phyloP scores from a whole-genome alignment of 1,139 yeast species.

The Debaryomyces udenii region DNA sequence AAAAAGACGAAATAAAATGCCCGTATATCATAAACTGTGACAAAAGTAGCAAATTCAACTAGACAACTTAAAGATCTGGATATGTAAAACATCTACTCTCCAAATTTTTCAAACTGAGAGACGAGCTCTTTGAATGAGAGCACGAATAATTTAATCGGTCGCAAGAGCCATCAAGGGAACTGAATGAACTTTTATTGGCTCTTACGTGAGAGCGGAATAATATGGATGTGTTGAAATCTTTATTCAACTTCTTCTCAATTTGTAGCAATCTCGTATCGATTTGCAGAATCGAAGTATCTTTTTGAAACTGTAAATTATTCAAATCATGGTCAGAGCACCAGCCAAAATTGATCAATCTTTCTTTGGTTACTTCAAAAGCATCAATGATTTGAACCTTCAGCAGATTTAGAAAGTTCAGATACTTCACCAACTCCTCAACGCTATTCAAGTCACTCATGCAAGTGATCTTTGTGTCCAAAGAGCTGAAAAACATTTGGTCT shows the following conservation, averaged over 20 bases:
- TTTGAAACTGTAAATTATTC: slow-evolving; percentile 43
- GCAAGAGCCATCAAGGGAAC: slow-evolving; percentile 4
- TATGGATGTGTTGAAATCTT: slow-evolving; percentile 27
- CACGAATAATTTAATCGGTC: slow-evolving; percentile 1
- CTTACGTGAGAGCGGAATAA: slow-evolving; percentile 4
- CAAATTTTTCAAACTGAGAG: slow-evolving; percentile 20
- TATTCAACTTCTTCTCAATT: slow-evolving; percentile 34
- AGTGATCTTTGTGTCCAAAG: slow-evolving; percentile 19
- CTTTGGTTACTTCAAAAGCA: slow-evolving; percentile 41
- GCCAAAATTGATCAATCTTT: slow-evolving; percentile 40
- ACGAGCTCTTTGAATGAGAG: slow-evolving; percentile 4
- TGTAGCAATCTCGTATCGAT: slow-evolving; percentile 37
- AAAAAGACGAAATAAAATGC: slow-evolving; percentile 5
- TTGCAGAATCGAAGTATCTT: slow-evolving; percentile 34
- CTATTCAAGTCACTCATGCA: slow-evolving; percentile 30
- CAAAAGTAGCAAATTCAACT: not conserved
- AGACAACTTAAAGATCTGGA: slow-evolving; percentile 18
- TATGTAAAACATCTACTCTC: slow-evolving; percentile 32
- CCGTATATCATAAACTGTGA: slow-evolving; percentile 6
- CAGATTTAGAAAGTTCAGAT: slow-evolving; percentile 31
- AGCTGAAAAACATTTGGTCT: slow-evolving; percentile 43
- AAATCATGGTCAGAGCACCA: slow-evolving; percentile 52
- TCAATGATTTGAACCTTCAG: slow-evolving; percentile 37
- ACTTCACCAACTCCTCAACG: slow-evolving; percentile 37
- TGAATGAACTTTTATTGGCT: slow-evolving; percentile 1